These are phyloP conservation scores for Teratosphaeria pseudoeucalypti DNA, from an alignment of 2,329 filamentous ascomycete genomes.

Conservation along the genomic window DNA sequence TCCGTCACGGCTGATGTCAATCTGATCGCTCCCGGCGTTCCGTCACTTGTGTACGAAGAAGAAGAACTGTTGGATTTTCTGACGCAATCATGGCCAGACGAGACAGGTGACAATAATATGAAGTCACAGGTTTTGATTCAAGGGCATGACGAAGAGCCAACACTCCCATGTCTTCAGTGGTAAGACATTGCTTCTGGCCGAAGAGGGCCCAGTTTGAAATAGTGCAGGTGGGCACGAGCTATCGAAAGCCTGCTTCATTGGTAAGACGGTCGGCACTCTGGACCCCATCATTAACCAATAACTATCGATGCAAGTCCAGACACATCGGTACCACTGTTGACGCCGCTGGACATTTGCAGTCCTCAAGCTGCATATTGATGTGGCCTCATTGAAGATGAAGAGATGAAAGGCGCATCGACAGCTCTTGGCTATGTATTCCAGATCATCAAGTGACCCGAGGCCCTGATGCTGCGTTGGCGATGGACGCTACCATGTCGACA, in stretches of 20 bases:
- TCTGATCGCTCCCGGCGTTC: background rate
- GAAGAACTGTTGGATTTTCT: background rate
- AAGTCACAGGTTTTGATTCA: background rate
- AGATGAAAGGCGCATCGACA: background rate
- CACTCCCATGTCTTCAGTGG: background rate
- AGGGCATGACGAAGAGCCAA: background rate
- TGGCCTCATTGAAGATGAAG: background rate
- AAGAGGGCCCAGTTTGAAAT: background rate
- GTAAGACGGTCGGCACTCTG: background rate
- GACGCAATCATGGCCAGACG: background rate
- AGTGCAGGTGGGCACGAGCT: background rate
- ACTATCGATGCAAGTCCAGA: background rate
- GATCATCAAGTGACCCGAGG: background rate
- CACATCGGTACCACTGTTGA: background rate
- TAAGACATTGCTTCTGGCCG: background rate
- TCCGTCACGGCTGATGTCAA: background rate
- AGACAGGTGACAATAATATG: background rate
- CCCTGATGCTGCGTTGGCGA: background rate
- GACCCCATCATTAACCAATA: background rate
- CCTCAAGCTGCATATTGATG: background rate
- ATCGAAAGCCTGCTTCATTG: background rate
- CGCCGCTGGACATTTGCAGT: background rate
- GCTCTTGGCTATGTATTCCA: background rate
- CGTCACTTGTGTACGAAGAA: background rate
- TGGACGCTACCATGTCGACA: background rate